phyloP scores from a whole-genome alignment of 768 basidiomycete genomes.

The Lentinula detonsa region DNA sequence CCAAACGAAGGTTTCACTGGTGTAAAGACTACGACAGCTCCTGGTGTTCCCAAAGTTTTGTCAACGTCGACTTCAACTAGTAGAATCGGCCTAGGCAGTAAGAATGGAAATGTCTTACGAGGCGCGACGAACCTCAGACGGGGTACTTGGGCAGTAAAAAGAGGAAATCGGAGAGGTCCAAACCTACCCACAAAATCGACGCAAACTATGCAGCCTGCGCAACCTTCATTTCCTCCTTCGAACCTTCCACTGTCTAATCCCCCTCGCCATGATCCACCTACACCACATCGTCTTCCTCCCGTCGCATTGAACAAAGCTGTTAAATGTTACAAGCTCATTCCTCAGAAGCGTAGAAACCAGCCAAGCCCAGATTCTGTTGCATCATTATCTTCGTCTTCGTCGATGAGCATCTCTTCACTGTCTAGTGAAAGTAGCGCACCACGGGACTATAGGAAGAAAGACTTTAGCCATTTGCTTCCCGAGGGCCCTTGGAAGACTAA shows the following conservation, averaged over 20 bases:
- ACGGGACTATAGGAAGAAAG: too few relatives aligned
- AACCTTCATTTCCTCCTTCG: not conserved
- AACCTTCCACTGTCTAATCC: not conserved
- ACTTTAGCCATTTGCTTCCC: not conserved
- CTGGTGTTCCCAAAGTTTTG: not conserved
- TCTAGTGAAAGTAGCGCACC: not conserved
- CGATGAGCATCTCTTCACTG: not conserved
- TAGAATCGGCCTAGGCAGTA: not conserved
- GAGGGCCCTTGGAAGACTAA: not conserved
- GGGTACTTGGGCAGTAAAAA: not conserved
- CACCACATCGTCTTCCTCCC: not conserved
- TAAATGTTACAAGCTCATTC: not conserved
- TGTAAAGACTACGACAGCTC: not conserved
- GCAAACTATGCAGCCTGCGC: not conserved
- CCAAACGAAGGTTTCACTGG: not conserved
- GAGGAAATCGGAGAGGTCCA: not conserved
- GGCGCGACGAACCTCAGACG: not conserved
- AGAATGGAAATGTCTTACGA: not conserved
- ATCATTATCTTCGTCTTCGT: not conserved
- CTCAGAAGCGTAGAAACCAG: not conserved
- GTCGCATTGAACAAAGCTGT: not conserved
- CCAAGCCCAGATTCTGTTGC: not conserved
- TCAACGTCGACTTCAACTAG: not conserved
- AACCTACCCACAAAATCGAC: not conserved
- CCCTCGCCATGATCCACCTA: not conserved